Evolutionary conservation across 331 rosid genomes (phyloP), one percentile per base, ranked within the genome.

Genomic region (Quercus phellos): DNA sequence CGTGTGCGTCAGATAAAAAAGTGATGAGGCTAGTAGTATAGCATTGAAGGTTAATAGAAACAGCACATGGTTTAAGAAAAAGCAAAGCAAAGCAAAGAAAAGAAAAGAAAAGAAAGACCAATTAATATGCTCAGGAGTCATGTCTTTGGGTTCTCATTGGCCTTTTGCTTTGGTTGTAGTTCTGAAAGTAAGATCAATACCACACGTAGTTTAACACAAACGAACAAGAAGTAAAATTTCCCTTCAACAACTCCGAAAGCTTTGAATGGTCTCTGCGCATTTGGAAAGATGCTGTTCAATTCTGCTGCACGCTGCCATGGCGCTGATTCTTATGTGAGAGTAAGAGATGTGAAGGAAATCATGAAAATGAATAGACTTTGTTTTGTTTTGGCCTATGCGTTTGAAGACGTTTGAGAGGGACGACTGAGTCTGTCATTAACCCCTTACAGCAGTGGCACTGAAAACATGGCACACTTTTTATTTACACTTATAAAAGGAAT

Each of bases 261-360:
- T 77, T 83, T 92, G 87, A 88, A 90, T 86, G 93, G 90, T 92
- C 90, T 84, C 88, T 84, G 88, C 90, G 78, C 29, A 87, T 75
- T 58, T 73, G 89, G 97, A 90, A 72, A 92, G 92, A 90, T 89
- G 93, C 90, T 82, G 81, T 78, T 81, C 88, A 38, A 38, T 72
- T 84, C 81, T 81, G 80, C 79, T 85, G 71, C 79, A 26, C 34
- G 38, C 88, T 87, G 86, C 30, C 64, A 79, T 81, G 93, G 95
- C 95, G 78, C 95, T 92, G 97, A 90, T 92, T 92, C 97, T 90
- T 76, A 92, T 84, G 95, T 86, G 77, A 83, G 69, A 61, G 74
- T 72, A 60, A 74, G 32, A 34, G 56, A 43, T 5, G 73, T 63
- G 83, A 77, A 73, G 75, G 42, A 81, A 70, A 74, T 86, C 64